These are phyloP conservation scores for Peniophora sp. DNA, from an alignment of 1,284 basidiomycete species.

Conservation along the genomic window DNA sequence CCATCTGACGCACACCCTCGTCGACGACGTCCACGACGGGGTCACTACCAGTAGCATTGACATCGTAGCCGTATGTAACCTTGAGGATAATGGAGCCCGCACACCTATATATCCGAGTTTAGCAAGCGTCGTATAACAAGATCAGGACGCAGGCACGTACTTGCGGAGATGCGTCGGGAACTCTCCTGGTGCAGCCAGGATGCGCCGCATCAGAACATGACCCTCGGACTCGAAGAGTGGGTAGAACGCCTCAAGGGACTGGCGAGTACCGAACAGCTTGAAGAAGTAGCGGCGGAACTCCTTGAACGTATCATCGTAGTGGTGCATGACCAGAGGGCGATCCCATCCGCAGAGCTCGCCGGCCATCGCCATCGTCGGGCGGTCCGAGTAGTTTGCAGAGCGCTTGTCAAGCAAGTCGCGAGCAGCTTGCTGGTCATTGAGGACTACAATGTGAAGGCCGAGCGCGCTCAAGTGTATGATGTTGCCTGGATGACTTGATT, in stretches of 20 bases:
- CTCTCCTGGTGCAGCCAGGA: slow-evolving; percentile 14
- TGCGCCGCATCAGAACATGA: slow-evolving; percentile 12
- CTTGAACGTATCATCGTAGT: slow-evolving; percentile 15
- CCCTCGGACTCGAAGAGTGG: slow-evolving; percentile 17
- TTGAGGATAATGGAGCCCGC: slow-evolving; percentile 24
- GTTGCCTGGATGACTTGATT: slow-evolving; percentile 11
- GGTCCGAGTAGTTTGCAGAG: slow-evolving; percentile 18
- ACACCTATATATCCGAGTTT: slow-evolving; percentile 12
- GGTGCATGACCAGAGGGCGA: slow-evolving; percentile 12
- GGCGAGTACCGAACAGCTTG: slow-evolving; percentile 18
- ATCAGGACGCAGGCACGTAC: slow-evolving; percentile 10
- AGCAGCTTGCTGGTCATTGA: slow-evolving; percentile 17
- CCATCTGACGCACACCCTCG: slow-evolving; percentile 20
- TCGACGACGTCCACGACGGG: slow-evolving; percentile 22
- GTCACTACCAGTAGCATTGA: slow-evolving; percentile 19
- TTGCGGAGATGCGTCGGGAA: slow-evolving; percentile 16
- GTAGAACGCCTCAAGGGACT: slow-evolving; percentile 17
- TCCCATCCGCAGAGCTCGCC: slow-evolving; percentile 18
- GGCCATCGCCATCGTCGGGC: slow-evolving; percentile 17
- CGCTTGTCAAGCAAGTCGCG: slow-evolving; percentile 19
- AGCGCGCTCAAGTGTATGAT: slow-evolving; percentile 17
- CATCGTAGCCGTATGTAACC: slow-evolving; percentile 27
- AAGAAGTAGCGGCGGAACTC: slow-evolving; percentile 15
- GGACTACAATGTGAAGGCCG: slow-evolving; percentile 18
- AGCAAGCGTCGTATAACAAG: neutral